Percentiles rank a stretch among this genome's conserved stretches.
Evolutionary conservation across 2,329 filamentous ascomycete species (phyloP).

Genomic region (Fusarium sublunatum): DNA sequence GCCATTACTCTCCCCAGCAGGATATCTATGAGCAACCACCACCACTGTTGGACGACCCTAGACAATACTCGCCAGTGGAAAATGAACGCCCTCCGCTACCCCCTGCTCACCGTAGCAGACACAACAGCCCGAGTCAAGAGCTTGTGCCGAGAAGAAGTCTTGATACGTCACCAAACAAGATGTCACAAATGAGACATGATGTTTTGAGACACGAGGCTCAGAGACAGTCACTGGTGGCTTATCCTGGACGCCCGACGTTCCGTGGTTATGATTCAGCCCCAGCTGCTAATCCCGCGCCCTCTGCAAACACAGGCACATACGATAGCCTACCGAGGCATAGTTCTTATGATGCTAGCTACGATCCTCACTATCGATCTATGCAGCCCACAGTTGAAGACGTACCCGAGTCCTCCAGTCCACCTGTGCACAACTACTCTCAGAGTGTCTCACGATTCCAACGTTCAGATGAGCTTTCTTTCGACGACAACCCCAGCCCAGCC

Average conservation of each 20-base stretch:
- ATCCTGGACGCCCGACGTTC: slow-evolving; percentile 66
- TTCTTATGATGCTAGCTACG: slow-evolving; percentile 62
- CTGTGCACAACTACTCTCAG: slow-evolving; percentile 45
- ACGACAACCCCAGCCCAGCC: slow-evolving; percentile 56
- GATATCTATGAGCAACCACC: slow-evolving; percentile 48
- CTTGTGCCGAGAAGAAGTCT: slow-evolving; percentile 54
- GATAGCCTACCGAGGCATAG: slow-evolving; percentile 58
- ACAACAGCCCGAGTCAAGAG: slow-evolving; percentile 59
- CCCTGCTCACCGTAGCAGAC: slow-evolving; percentile 63
- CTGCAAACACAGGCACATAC: slow-evolving; percentile 49
- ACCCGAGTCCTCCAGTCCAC: slow-evolving; percentile 61
- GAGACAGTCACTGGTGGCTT: slow-evolving; percentile 61
- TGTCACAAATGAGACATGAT: slow-evolving; percentile 66
- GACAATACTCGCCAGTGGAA: slow-evolving; percentile 53
- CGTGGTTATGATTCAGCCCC: slow-evolving; percentile 63
- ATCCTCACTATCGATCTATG: slow-evolving; percentile 62
- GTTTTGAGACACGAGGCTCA: slow-evolving; percentile 69
- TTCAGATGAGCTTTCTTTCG: slow-evolving; percentile 55
- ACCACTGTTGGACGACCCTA: slow-evolving; percentile 47
- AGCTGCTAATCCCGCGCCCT: slow-evolving; percentile 46
- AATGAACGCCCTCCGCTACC: slow-evolving; percentile 66
- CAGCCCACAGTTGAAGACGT: slow-evolving; percentile 74
- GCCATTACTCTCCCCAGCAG: slow-evolving; percentile 50
- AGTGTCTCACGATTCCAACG: slow-evolving; percentile 41
- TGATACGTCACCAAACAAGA: slow-evolving; percentile 57